These are phyloP conservation scores for Albatrellus ellisii DNA, from an alignment of 768 basidiomycete genomes.

Conservation along the genomic window DNA sequence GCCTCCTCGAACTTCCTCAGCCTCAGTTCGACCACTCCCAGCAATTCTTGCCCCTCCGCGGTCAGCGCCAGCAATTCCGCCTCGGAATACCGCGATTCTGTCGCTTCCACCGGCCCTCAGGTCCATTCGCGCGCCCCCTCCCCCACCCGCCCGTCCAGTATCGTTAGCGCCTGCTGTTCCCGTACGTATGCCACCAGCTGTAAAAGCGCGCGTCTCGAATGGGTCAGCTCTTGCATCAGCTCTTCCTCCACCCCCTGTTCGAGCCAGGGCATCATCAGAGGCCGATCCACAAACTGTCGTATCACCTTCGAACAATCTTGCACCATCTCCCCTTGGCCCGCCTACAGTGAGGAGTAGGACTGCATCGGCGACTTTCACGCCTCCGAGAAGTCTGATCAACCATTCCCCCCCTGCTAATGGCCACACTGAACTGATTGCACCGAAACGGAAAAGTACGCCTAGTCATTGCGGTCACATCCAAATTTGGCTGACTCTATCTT, in stretches of 20 bases:
- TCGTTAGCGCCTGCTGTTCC: constrained; percentile 8
- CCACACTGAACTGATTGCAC: constrained; percentile 11
- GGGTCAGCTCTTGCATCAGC: background rate
- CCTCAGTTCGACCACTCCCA: constrained; percentile 14
- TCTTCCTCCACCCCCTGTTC: constrained; percentile 17
- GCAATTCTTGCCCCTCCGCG: constrained; percentile 1
- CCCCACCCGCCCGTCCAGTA: constrained; percentile 9
- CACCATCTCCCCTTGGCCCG: constrained; percentile 16
- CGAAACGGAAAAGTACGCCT: constrained; percentile 17
- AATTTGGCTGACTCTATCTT: constrained; percentile 6
- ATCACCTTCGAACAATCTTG: constrained; percentile 4
- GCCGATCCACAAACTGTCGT: background rate
- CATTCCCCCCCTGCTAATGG: constrained; percentile 9
- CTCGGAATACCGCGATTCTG: constrained; percentile 1
- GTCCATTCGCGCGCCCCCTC: constrained; percentile 8
- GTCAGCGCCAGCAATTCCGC: constrained; percentile 8
- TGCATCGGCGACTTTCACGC: constrained; percentile 8
- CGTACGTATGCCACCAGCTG: constrained; percentile 6
- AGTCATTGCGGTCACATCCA: background rate
- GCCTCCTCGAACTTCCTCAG: constrained; percentile 11
- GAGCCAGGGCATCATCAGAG: constrained; percentile 14
- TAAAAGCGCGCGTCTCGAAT: constrained; percentile 5
- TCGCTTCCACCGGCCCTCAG: constrained; percentile 10
- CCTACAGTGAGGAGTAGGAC: constrained; percentile 10
- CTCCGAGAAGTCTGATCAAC: constrained; percentile 8